Conservation (phyloP, 352 stramenopile genomes). For the Phytopythium litorale region DNA sequence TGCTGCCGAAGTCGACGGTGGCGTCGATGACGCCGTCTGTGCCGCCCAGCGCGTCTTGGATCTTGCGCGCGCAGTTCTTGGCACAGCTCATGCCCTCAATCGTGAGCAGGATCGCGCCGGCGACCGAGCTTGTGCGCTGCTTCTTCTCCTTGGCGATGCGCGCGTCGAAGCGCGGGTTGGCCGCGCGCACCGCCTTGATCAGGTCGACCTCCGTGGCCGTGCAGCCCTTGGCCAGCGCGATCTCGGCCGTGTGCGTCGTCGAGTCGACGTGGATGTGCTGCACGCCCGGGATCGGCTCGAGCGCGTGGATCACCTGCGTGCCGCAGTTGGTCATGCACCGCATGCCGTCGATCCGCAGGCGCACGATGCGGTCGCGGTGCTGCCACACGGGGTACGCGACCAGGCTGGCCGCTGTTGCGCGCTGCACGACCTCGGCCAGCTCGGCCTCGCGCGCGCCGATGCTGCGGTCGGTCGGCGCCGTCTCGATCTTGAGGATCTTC, state of each 20-base stretch:
- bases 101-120: constrained; percentile 63
- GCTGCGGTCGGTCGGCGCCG: constrained; percentile 26
- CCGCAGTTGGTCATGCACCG: constrained; percentile 88
- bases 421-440: constrained; percentile 56
- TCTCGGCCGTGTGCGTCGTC: constrained; percentile 69
- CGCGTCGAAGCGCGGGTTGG: constrained; percentile 73
- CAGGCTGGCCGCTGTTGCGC: constrained; percentile 33
- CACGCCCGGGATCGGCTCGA: constrained; percentile 80
- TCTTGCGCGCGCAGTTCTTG: constrained; percentile 54
- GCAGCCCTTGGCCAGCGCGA: constrained; percentile 73
- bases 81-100: constrained; percentile 78
- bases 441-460: constrained; percentile 28
- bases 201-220: constrained; percentile 84
- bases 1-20: constrained; percentile 63
- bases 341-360: constrained; percentile 76
- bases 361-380: constrained; percentile 75
- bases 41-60: constrained; percentile 49
- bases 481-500: constrained; percentile 65
- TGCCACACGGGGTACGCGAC: constrained; percentile 81
- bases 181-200: constrained; percentile 75
- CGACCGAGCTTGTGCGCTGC: constrained; percentile 40
- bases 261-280: constrained; percentile 83
- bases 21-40: constrained; percentile 58
- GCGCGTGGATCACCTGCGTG: constrained; percentile 66
- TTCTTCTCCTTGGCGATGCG: constrained; percentile 59